Evolutionary conservation across 805 yeast genomes (phyloP), one percentile per base, ranked within the genome.

Genomic region (Pichia kluyveri): DNA sequence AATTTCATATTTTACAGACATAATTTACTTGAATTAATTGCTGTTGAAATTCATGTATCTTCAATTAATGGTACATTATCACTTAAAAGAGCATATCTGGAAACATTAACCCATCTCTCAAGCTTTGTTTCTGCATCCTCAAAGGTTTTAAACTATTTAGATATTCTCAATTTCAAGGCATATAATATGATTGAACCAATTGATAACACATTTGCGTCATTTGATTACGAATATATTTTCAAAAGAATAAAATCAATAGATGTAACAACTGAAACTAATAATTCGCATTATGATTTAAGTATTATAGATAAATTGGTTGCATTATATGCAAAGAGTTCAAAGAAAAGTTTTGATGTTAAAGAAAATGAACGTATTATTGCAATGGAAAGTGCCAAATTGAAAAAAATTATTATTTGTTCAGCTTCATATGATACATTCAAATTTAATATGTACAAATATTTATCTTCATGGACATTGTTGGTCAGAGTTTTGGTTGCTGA

Each of bases 391-490:
- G 51, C 50, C 9, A 53, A 56, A 17, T 50, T 76, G 31, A 57
- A 63, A 27, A 66, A 62, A 6, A 71, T 72, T 46, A 56, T 81
- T 31, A 66, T 69, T 0, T 75, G 75, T 54, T 69, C 71, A 26
- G 56, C 77, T 14, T 65, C 77, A n/a, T 69, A 68, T 40, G 69
- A 70, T 41, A 69, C 71, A 38, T 73, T 79, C 54, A 72, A 72
- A 51, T 61, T 70, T 1, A 68, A 71, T 9, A 93, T 84, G 51
- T 66, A 83, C 42, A 66, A 73, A 14, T 78, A 83, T 49, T 66
- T 91, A 30, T 87, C 82, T 58, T 77, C 95, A 0, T 91, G 98
- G 98, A 81, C 82, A 23, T 83, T 82, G 54, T 63, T 90, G 44
- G 80, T 87, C 26, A 87, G 88, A 52, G 79, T 88, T 4, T 65